A percentile compares a stretch with the other conserved stretches of the same genome.
phyloP scores from a whole-genome alignment of 495 filamentous ascomycete species.

The Tuber melanosporum region DNA sequence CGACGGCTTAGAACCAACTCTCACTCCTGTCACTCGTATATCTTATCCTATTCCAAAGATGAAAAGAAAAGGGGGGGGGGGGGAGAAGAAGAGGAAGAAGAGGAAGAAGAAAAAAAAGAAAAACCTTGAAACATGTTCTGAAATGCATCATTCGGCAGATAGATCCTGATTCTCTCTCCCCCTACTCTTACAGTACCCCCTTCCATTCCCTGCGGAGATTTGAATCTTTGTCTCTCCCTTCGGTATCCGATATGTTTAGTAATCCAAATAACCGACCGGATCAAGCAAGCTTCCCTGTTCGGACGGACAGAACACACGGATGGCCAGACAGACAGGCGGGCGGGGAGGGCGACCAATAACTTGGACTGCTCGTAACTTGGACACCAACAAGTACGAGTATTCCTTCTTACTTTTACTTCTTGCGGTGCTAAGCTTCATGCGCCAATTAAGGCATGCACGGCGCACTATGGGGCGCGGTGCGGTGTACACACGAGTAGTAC shows the following conservation, averaged over 20 bases:
- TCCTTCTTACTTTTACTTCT: not conserved
- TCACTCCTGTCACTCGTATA: not conserved
- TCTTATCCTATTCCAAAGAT: not conserved
- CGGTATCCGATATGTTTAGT: not conserved
- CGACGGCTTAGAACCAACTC: not conserved
- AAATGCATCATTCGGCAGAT: not conserved
- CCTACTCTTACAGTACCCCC: not conserved
- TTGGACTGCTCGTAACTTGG: not conserved
- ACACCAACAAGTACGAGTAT: not conserved
- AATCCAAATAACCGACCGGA: not conserved
- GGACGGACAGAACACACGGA: not conserved
- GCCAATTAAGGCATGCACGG: not conserved
- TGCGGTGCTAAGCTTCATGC: not conserved
- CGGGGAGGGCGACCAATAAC: not conserved
- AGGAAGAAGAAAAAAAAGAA: not conserved
- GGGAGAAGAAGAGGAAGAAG: not conserved
- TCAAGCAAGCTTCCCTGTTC: not conserved
- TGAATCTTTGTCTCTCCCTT: not conserved
- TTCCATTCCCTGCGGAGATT: not conserved
- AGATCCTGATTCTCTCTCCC: not conserved
- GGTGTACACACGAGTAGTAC: not conserved
- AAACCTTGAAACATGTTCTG: not conserved
- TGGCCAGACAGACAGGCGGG: not conserved
- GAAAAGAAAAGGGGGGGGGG: not conserved
- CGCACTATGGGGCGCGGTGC: not conserved